Base-by-base conservation (phyloP, 352 stramenopile species). In the Phytophthora ohioensis region DNA sequence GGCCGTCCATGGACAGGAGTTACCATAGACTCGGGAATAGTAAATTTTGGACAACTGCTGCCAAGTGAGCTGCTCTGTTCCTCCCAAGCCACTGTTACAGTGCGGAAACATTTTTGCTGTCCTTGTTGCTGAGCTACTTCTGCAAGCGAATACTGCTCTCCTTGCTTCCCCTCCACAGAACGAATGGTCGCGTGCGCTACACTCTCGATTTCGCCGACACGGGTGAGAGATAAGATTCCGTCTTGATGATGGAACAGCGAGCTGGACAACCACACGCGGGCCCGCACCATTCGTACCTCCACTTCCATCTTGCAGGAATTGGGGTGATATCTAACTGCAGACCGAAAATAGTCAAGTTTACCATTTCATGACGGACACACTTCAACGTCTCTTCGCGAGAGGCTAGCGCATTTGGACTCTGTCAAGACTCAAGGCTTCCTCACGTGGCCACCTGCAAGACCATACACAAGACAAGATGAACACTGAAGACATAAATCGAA, bases 251-350 rank as follows among this genome's bases (percentile, higher is more conserved):
- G 69, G 52, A 48, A 64, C 9, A 81, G 42, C 15, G 56, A 56
- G 5, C 54, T 71, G 43, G 76, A 75, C 46, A 87, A 48, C 82
- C 82, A 90, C 61, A 85, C 64, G 8, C 53, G 65, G 5, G 78
- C 73, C 12, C 71, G 69, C 45, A 81, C 58, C 6, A 88, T 66
- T 49, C 64, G 76, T 15, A 82, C 57, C 39, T 77, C 60, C 55
- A 87, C 36, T 27, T 77, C 64, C 76, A 82, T 82, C 11, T 7
- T 21, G 3, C 39, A n/a, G 12, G 36, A 11, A 2, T 2, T 46
- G 21, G 10, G 30, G 38, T 17, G 11, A 27, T 11, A 36, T n/a
- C 35, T 13, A 7, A 21, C 12, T 34, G 15, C 21, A 30, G 2
- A 32, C 34, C 59, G 35, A 70, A 70, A 70, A 65, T 70, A 65